Base-by-base conservation (phyloP, 2,329 filamentous ascomycete species). In the Alternaria sp. region DNA sequence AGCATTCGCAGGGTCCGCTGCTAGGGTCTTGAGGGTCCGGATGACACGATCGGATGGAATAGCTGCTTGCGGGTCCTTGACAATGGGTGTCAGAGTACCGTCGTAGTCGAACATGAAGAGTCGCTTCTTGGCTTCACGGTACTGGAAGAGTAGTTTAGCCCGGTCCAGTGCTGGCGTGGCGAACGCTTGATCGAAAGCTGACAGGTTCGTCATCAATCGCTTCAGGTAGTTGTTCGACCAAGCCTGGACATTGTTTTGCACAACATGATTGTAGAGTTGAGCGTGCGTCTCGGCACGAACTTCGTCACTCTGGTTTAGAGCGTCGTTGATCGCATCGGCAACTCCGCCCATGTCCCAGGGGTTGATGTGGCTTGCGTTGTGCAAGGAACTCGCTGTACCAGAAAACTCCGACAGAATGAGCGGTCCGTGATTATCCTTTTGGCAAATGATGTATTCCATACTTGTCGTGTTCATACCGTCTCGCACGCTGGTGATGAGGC, bases 31-130 rank as follows among this genome's bases (percentile, higher is more conserved):
- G 62, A 99, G 85, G 1, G 91, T 94, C 28, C 90, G 88, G 52
- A 97, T 90, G 21, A 97, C 88, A 21, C 90, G 89, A 71, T 93
- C 90, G 1, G 94, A 95, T 0, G 96, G 96, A 43, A 97, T 90
- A 4, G 96, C 96, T 6, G 93, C 90, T 69, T 91, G 90, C 2
- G 96, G 96, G 74, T 98, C 93, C 71, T 91, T 91, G 59, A 98
- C 96, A 72, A 99, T 98, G 0, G 94, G 86, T 4, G 96, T 98
- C 58, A 99, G 86, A 0, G 96, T 99, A 51, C 96, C 96, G 78
- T 99, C 96, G 75, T 99, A 99, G 82, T 99, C 96, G 77, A 98
- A 97, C 92, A 99, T 95, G 84, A 98, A 97, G 4, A 99, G 85
- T 11, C 96, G 89, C 81, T 92, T 93, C 66, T 87, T 87, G 4